Conservation (phyloP, 345 rosid genomes). For the Hibiscus syriacus region DNA sequence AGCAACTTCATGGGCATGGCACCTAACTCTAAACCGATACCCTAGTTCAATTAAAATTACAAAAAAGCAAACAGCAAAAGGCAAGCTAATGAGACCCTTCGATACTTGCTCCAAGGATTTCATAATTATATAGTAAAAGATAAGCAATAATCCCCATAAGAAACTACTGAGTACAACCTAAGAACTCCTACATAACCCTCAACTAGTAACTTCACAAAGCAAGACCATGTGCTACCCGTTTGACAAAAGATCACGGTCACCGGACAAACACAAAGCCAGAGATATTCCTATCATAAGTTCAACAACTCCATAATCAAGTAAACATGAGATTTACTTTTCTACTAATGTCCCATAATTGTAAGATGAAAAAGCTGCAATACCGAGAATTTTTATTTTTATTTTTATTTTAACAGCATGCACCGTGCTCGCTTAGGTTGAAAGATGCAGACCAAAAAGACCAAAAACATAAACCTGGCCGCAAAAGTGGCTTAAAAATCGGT, state of each 20-base stretch:
- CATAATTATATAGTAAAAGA: background rate
- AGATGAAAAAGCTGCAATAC: background rate
- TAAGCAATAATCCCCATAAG: background rate
- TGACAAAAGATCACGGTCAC: background rate
- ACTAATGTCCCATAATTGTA: background rate
- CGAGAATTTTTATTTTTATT: background rate
- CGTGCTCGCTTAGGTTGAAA: conserved; percentile 28
- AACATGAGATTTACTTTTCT: conserved; percentile 10
- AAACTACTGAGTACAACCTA: background rate
- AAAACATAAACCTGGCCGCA: conserved; percentile 12
- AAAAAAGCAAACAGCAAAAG: background rate
- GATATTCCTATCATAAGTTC: background rate
- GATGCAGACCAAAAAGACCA: conserved; percentile 19
- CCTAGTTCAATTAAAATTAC: background rate
- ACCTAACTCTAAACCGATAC: background rate
- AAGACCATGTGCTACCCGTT: conserved; percentile 9
- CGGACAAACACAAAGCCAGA: background rate
- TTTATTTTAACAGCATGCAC: conserved; percentile 9
- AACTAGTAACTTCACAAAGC: conserved; percentile 9
- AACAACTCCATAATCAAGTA: background rate
- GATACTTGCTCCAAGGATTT: background rate
- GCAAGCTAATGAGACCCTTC: background rate
- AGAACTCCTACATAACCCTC: conserved; percentile 13
- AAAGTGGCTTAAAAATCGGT: conserved; percentile 13
- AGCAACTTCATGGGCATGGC: background rate